phyloP scores from a whole-genome alignment of 2,329 filamentous ascomycete genomes.

The Aspergillus aculeatus region DNA sequence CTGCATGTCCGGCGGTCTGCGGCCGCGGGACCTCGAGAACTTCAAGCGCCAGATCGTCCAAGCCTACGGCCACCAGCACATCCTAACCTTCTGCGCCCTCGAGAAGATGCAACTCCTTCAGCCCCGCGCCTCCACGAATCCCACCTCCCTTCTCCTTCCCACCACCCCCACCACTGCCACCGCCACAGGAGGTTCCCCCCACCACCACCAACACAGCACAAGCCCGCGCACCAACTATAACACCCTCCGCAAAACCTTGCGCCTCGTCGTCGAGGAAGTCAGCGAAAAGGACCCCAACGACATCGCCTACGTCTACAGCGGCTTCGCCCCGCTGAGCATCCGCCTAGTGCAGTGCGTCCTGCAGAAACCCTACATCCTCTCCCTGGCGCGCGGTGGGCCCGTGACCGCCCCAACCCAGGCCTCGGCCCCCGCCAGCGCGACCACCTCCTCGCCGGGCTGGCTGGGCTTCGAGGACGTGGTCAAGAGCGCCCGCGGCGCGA shows the following conservation, averaged over 20 bases:
- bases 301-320: constrained; percentile 96
- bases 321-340: constrained; percentile 89
- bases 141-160: constrained; percentile 65
- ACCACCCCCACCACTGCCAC: background rate
- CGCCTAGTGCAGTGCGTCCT: constrained; percentile 88
- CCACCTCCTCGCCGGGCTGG: constrained; percentile 71
- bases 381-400: constrained; percentile 64
- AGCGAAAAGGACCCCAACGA: constrained; percentile 93
- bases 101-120: constrained; percentile 88
- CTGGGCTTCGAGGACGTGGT: constrained; percentile 89
- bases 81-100: constrained; percentile 81
- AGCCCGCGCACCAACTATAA: constrained; percentile 80
- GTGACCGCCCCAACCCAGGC: constrained; percentile 45
- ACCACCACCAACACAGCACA: constrained; percentile 63
- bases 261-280: constrained; percentile 92
- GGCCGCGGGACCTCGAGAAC: constrained; percentile 80
- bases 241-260: constrained; percentile 78
- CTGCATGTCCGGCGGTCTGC: constrained; percentile 83
- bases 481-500: constrained; percentile 81
- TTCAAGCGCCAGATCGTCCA: constrained; percentile 87
- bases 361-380: constrained; percentile 80
- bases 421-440: constrained; percentile 48
- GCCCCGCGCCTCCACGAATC: constrained; percentile 71
- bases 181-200: background rate
- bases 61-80: constrained; percentile 91